Evolutionary conservation across 768 basidiomycete species (phyloP), one percentile per base, ranked within the genome.

Genomic region (Fistulinella prunicolor): DNA sequence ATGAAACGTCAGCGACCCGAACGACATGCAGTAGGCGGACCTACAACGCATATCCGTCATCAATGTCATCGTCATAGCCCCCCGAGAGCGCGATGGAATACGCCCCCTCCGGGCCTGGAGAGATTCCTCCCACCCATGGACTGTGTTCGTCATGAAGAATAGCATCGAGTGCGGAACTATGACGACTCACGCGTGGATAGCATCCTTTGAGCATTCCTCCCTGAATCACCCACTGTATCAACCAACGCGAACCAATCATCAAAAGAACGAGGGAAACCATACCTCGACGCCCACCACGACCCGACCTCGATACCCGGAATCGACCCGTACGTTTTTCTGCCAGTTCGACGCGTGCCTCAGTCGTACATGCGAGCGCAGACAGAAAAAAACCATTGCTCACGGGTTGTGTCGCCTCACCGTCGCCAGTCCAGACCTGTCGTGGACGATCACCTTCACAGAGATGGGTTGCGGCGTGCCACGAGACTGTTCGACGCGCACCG

Each of bases 1-100:
- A 60, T 4, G 10, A 17, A 29, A 34, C 3, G 28, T 53, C 9
- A 50, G 46, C 32, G 4, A 3, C 6, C 8, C 21, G 43, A 42
- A 21, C 8, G 7, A 22, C 21, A 5, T 21, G 16, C 3, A 38
- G 21, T 39, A 46, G 17, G 14, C 13, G 8, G 24, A 80, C 88
- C 67, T 59, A 90, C 89, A 92, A 92, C 12, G 77, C 86, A 52
- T 90, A 85, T 45, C 89, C 89, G 14, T 82, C 63, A 53, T 93
- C 89, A 16, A 92, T 78, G 55, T 92, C 90, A 46, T 92, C 90
- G 26, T 88, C 85, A 48, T 93, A 93, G 2, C 89, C 93, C 10
- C 94, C 94, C 34, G 89, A 92, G 3, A 95, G 77, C 3, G 87
- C 92, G 13, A 96, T 79, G 36, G 89, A 92, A 55, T 86, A 89